These are phyloP conservation scores for Myxozyma geophila DNA, from an alignment of 805 yeast species.

Conservation along the genomic window DNA sequence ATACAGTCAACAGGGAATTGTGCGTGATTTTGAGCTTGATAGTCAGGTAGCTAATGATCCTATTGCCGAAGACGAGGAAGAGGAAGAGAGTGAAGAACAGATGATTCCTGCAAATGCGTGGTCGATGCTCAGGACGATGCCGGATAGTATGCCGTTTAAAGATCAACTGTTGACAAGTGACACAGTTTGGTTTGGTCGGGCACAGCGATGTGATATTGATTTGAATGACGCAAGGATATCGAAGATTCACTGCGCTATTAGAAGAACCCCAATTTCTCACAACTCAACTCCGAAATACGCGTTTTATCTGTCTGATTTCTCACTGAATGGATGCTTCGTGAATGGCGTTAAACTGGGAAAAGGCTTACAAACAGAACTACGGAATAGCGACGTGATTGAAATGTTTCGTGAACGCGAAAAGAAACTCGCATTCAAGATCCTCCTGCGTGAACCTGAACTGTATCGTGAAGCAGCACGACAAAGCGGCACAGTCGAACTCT, in stretches of 20 bases:
- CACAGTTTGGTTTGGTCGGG: conserved; percentile 75
- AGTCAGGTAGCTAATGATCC: not conserved
- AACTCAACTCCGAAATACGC: not conserved
- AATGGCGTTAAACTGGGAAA: conserved; percentile 46
- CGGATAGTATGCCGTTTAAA: conserved; percentile 52
- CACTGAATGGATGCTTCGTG: conserved; percentile 79
- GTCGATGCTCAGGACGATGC: conserved; percentile 60
- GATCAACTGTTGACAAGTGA: conserved; percentile 67
- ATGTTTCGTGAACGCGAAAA: conserved; percentile 17
- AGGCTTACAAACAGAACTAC: conserved; percentile 43
- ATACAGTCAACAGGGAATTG: not conserved
- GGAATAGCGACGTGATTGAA: conserved; percentile 25
- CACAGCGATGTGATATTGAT: conserved; percentile 53
- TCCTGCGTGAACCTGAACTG: conserved; percentile 16
- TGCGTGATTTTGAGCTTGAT: conserved; percentile 6
- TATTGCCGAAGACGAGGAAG: conserved; percentile 19
- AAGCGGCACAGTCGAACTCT: conserved; percentile 7
- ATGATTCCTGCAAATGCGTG: conserved; percentile 62
- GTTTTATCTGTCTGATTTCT: conserved; percentile 78
- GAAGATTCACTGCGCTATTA: conserved; percentile 76
- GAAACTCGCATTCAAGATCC: conserved; percentile 21
- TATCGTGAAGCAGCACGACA: conserved; percentile 12
- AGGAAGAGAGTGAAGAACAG: conserved; percentile 7
- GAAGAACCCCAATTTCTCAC: conserved; percentile 46
- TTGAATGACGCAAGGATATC: conserved; percentile 79